Evolutionary conservation across 768 basidiomycete genomes (phyloP).

Genomic region (Xerocomus potaroensis): DNA sequence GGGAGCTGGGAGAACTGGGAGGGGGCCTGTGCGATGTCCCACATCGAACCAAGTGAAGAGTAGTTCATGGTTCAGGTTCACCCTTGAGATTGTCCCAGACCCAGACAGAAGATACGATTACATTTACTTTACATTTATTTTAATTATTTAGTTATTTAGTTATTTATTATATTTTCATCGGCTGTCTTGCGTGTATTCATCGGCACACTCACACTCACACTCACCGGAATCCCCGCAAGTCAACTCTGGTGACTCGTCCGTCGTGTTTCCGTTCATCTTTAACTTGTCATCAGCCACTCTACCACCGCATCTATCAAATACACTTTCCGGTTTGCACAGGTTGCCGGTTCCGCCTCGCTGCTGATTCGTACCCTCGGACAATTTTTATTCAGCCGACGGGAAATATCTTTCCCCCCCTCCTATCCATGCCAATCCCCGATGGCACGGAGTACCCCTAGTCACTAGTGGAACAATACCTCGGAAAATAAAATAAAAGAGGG

Average conservation of each 20-base stretch:
- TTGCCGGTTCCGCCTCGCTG: no score
- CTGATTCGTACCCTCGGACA: no score
- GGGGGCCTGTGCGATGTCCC: slow-evolving; percentile 61
- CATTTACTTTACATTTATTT: no score
- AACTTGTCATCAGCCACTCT: not conserved
- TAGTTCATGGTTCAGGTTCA: slow-evolving; percentile 29
- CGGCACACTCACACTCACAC: no score
- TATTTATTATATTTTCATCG: slow-evolving; percentile 10
- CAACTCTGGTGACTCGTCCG: not conserved
- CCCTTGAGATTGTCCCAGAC: slow-evolving; percentile 6
- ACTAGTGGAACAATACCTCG: not conserved
- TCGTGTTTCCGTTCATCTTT: slow-evolving; percentile 1
- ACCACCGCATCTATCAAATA: no score
- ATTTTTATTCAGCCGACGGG: not conserved
- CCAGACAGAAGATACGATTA: no score
- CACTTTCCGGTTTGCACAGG: no score
- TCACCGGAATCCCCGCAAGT: no score
- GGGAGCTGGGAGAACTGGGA: slow-evolving; percentile 56
- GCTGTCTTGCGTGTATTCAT: slow-evolving; percentile 7
- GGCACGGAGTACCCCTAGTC: no score
- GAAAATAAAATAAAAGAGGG: not conserved
- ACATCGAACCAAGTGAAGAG: slow-evolving; percentile 47
- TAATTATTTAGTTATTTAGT: slow-evolving; percentile 6
- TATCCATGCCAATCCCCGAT: not conserved
- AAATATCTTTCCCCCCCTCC: not conserved